Evolutionary conservation across 352 stramenopile species (phyloP).

Genomic region (Phytophthora hibernalis): DNA sequence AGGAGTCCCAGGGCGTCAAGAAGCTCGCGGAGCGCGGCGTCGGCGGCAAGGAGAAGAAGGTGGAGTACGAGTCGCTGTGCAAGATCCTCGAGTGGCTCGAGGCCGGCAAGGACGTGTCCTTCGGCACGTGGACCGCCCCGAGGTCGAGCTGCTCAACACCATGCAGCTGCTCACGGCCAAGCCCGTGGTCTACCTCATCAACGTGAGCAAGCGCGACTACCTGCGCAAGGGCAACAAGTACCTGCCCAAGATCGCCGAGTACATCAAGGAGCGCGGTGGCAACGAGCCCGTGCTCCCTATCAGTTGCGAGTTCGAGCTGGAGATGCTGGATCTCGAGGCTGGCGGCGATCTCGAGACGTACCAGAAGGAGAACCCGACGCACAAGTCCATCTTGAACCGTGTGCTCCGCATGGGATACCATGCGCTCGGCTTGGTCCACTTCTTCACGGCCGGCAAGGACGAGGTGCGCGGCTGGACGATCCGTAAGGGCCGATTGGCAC

Average conservation of each 20-base stretch:
- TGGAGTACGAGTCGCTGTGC: constrained; percentile 90
- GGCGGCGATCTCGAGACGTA: constrained; percentile 66
- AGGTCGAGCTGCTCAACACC: constrained; percentile 93
- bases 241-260: constrained; percentile 97
- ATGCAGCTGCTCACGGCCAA: constrained; percentile 95
- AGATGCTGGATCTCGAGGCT: constrained; percentile 86
- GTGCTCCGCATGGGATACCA: constrained; percentile 99
- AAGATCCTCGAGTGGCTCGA: constrained; percentile 88
- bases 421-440: constrained; percentile 98
- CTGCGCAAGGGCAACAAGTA: constrained; percentile 98
- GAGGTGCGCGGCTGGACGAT: constrained; percentile 99
- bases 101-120: constrained; percentile 91
- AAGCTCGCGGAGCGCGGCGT: constrained; percentile 91
- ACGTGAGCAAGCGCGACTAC: constrained; percentile 99
- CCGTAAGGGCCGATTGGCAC: constrained; percentile 95
- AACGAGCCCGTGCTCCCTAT: constrained; percentile 98
- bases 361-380: constrained; percentile 83
- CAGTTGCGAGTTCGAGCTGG: constrained; percentile 98
- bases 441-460: constrained; percentile 99
- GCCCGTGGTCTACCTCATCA: constrained; percentile 99
- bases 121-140: constrained; percentile 88
- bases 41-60: constrained; percentile 96
- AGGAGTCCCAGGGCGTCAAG: constrained; percentile 75
- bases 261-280: constrained; percentile 95
- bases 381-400: constrained; percentile 95